phyloP scores from a whole-genome alignment of 2,329 filamentous ascomycete species.

The Stagonosporopsis cucurbitacearum region DNA sequence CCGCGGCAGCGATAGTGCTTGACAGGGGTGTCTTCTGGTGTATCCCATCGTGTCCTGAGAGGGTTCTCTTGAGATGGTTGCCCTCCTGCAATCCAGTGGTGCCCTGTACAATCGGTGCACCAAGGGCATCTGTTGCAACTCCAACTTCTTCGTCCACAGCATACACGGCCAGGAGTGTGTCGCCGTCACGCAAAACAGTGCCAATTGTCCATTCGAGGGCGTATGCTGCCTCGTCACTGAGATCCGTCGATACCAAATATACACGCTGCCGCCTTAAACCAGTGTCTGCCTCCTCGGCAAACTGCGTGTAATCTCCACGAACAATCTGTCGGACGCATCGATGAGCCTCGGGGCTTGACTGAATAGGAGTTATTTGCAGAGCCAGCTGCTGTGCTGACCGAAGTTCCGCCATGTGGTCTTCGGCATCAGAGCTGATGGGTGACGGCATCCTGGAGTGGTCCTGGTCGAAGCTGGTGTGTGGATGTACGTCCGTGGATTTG shows the following conservation, averaged over 20 bases:
- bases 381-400: constrained; percentile 85
- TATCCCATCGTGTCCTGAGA: constrained; percentile 55
- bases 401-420: constrained; percentile 83
- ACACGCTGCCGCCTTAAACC: constrained; percentile 81
- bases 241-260: constrained; percentile 93
- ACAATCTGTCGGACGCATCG: constrained; percentile 89
- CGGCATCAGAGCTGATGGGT: constrained; percentile 81
- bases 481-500: constrained; percentile 66
- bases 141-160: constrained; percentile 84
- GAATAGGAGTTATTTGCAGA: constrained; percentile 79
- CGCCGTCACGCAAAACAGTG: constrained; percentile 90
- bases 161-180: constrained; percentile 91
- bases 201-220: constrained; percentile 98
- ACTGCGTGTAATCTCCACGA: constrained; percentile 80
- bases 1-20: constrained; percentile 43
- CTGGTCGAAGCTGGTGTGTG: constrained; percentile 82
- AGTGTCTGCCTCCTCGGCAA: constrained; percentile 78
- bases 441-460: constrained; percentile 64
- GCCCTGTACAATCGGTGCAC: constrained; percentile 71
- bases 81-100: constrained; percentile 75
- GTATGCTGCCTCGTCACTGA: constrained; percentile 93
- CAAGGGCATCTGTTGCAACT: constrained; percentile 58
- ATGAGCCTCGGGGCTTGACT: constrained; percentile 75
- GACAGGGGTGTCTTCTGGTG: constrained; percentile 43
- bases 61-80: constrained; percentile 71